Conservation (phyloP, 208 protist species). For the Trypanosoma mega region DNA sequence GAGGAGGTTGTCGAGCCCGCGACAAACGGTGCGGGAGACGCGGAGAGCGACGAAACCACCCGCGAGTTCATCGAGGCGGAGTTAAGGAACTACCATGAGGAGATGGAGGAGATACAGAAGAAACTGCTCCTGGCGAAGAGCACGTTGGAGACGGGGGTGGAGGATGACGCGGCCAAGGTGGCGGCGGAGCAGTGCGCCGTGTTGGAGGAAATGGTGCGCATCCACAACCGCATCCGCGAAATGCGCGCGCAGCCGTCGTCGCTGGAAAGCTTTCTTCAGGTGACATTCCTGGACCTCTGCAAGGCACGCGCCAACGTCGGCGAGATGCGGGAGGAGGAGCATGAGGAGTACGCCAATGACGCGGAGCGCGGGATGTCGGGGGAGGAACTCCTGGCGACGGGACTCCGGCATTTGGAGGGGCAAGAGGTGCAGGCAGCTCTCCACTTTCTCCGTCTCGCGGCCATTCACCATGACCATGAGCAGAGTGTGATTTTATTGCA, state of each 20-base stretch:
- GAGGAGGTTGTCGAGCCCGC: slow-evolving; percentile 46
- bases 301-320: slow-evolving; percentile 83
- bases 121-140: slow-evolving; percentile 54
- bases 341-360: slow-evolving; percentile 70
- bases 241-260: slow-evolving; percentile 61
- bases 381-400: slow-evolving; percentile 68
- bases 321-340: slow-evolving; percentile 53
- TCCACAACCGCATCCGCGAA: slow-evolving; percentile 67
- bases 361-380: slow-evolving; percentile 66
- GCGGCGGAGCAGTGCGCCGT: slow-evolving; percentile 53
- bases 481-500: slow-evolving; percentile 77
- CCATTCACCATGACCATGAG: slow-evolving; percentile 85
- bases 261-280: slow-evolving; percentile 65
- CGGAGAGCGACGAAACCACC: not conserved
- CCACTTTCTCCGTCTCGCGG: slow-evolving; percentile 87
- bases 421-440: slow-evolving; percentile 63
- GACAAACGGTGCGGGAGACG: slow-evolving; percentile 30
- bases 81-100: slow-evolving; percentile 65
- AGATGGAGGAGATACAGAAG: slow-evolving; percentile 68
- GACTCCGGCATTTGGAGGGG: slow-evolving; percentile 61
- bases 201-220: slow-evolving; percentile 67
- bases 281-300: slow-evolving; percentile 66
- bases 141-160: slow-evolving; percentile 28
- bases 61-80: slow-evolving; percentile 69
- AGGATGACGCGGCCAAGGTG: slow-evolving; percentile 26